These are phyloP conservation scores for Danielozyma ontarioensis DNA, from an alignment of 805 yeast species.

Conservation along the genomic window DNA sequence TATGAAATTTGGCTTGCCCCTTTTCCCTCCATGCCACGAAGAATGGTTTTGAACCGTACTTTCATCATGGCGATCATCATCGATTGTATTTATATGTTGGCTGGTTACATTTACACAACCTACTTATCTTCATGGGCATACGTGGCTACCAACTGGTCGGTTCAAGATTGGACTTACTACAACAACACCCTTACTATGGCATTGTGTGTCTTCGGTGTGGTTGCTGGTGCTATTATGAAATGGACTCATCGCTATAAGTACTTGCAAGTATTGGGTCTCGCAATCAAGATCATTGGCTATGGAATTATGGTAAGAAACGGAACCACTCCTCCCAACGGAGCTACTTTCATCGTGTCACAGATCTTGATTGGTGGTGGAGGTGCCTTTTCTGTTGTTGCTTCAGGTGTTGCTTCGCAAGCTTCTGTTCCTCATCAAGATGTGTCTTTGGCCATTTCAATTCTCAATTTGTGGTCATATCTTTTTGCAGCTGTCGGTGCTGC, in stretches of 20 bases:
- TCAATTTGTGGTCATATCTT: conserved; percentile 27
- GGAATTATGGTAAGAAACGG: conserved; percentile 13
- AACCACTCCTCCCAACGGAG: conserved; percentile 9
- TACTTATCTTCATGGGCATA: conserved; percentile 31
- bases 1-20: conserved; percentile 33
- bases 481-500: conserved; percentile 39
- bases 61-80: conserved; percentile 27
- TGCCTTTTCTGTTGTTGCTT: conserved; percentile 30
- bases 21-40: conserved; percentile 32
- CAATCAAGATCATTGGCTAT: conserved; percentile 27
- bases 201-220: conserved; percentile 31
- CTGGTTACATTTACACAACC: conserved; percentile 19
- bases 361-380: conserved; percentile 37
- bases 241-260: conserved; percentile 31
- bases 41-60: conserved; percentile 32
- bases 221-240: conserved; percentile 31
- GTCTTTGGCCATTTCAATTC: conserved; percentile 33
- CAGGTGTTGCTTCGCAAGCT: conserved; percentile 34
- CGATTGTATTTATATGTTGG: conserved; percentile 26
- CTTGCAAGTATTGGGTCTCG: conserved; percentile 28
- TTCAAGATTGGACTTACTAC: conserved; percentile 31
- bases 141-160: conserved; percentile 24
- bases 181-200: conserved; percentile 32
- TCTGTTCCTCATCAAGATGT: conserved; percentile 39
- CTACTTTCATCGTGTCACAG: conserved; percentile 27